Evolutionary conservation across 2,329 filamentous ascomycete species (phyloP).

Genomic region (Talaromyces funiculosus): DNA sequence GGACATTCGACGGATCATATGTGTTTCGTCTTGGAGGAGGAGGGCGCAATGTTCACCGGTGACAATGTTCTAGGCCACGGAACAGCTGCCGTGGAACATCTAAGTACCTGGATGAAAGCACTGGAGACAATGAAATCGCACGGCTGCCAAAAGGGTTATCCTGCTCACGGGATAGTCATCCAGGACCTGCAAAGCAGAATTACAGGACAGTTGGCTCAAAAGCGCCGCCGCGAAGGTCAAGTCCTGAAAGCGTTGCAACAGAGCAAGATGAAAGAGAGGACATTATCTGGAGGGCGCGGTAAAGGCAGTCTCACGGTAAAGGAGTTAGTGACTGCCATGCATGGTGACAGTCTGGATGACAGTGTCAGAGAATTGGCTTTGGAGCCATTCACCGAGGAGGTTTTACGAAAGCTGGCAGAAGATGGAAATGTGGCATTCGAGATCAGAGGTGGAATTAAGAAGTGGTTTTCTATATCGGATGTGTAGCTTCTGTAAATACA

Average conservation of each 20-base stretch:
- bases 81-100: constrained; percentile 36
- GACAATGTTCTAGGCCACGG: constrained; percentile 69
- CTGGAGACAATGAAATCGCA: constrained; percentile 30
- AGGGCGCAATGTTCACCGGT: constrained; percentile 72
- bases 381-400: constrained; percentile 41
- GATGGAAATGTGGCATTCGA: constrained; percentile 41
- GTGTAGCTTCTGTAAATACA: neutral
- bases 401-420: constrained; percentile 40
- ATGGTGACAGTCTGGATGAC: constrained; percentile 33
- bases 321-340: constrained; percentile 40
- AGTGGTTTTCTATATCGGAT: constrained; percentile 30
- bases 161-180: constrained; percentile 42
- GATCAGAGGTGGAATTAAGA: constrained; percentile 29
- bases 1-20: constrained; percentile 73
- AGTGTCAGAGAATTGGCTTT: constrained; percentile 29
- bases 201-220: constrained; percentile 29
- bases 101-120: constrained; percentile 32
- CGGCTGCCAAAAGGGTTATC: constrained; percentile 38
- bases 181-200: constrained; percentile 37
- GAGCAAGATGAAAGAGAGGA: neutral
- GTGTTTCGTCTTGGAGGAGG: constrained; percentile 64
- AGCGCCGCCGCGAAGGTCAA: constrained; percentile 37
- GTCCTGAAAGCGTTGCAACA: constrained; percentile 30
- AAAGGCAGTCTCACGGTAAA: constrained; percentile 23
- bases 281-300: constrained; percentile 23